Percentiles rank a stretch among this genome's conserved stretches.
Evolutionary conservation across 768 basidiomycete genomes (phyloP).

Genomic region (Trametes villosa): DNA sequence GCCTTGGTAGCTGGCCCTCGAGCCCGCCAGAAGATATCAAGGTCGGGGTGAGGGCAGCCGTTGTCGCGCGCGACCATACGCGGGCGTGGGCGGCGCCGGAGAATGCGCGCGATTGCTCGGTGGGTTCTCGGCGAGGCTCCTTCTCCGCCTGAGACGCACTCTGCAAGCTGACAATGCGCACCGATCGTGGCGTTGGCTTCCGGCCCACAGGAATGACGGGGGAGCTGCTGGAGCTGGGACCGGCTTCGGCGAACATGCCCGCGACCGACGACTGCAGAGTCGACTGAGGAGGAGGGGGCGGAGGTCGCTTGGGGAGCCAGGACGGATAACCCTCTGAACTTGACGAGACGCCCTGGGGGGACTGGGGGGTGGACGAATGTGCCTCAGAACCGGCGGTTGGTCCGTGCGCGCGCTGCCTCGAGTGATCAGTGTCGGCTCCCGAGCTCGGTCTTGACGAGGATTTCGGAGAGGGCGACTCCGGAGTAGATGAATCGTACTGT

Average conservation of each 20-base stretch:
- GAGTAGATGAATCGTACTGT: conserved; percentile 31
- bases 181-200: conserved; percentile 78
- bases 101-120: conserved; percentile 50
- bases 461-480: conserved; percentile 32
- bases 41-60: conserved; percentile 48
- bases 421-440: conserved; percentile 17
- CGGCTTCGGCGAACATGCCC: conserved; percentile 38
- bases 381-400: conserved; percentile 21
- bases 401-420: conserved; percentile 19
- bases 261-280: conserved; percentile 64
- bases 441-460: conserved; percentile 33
- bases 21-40: conserved; percentile 42
- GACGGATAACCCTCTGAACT: conserved; percentile 78
- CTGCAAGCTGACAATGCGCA: conserved; percentile 77
- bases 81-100: conserved; percentile 43
- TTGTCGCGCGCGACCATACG: conserved; percentile 63
- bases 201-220: conserved; percentile 59
- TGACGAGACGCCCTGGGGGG: conserved; percentile 32
- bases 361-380: conserved; percentile 30
- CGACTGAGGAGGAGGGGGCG: conserved; percentile 74
- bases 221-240: conserved; percentile 34
- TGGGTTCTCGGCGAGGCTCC: conserved; percentile 49
- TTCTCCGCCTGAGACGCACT: conserved; percentile 48
- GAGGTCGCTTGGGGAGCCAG: conserved; percentile 82
- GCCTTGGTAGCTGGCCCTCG: conserved; percentile 47